phyloP scores from a whole-genome alignment of 345 rosid species.

The Raphanus raphanistrum region DNA sequence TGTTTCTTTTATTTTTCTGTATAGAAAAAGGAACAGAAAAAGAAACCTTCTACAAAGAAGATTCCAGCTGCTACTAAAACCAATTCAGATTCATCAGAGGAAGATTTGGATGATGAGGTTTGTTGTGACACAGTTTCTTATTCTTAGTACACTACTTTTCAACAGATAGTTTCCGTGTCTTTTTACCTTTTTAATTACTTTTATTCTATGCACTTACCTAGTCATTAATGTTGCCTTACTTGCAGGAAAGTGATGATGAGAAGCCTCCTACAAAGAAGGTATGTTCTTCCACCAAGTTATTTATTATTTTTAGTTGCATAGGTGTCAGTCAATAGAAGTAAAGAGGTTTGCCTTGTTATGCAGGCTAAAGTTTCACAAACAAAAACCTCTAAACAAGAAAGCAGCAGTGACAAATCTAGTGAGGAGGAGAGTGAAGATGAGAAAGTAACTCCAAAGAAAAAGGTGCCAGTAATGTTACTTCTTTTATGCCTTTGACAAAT shows the following conservation, averaged over 20 bases:
- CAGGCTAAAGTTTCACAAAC: conserved; percentile 36
- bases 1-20: too few relatives aligned
- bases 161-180: background rate
- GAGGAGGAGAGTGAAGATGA: conserved; percentile 57
- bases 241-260: conserved; percentile 37
- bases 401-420: conserved; percentile 46
- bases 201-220: background rate
- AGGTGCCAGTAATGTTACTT: conserved; percentile 24
- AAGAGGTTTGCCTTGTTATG: background rate
- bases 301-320: background rate
- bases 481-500: background rate
- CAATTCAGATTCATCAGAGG: too few relatives aligned
- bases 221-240: background rate
- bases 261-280: conserved; percentile 34
- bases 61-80: too few relatives aligned
- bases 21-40: too few relatives aligned
- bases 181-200: background rate
- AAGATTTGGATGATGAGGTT: too few relatives aligned
- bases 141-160: background rate
- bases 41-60: too few relatives aligned
- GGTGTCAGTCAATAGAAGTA: background rate
- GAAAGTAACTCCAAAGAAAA: conserved; percentile 53
- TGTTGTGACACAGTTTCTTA: too few relatives aligned
- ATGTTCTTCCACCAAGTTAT: conserved; percentile 26
- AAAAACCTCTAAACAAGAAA: conserved; percentile 39